Evolutionary conservation across 345 rosid species (phyloP), one percentile per base, ranked within the genome.

Genomic region (Euphorbia lathyris): DNA sequence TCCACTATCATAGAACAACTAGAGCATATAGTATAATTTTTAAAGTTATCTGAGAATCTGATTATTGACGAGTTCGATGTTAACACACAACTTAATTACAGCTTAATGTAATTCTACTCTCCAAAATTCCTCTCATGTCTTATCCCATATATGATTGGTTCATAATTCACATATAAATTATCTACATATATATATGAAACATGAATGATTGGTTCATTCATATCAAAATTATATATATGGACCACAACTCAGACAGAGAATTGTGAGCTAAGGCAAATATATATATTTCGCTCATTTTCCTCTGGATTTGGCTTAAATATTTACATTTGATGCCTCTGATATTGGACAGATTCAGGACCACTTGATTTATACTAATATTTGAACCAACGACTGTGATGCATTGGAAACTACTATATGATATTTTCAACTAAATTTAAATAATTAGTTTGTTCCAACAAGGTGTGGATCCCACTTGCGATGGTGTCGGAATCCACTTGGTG

Each of bases 381-480:
- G 30, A 42, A 12, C 8, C 11, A 26, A 25, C 34, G 30, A 38
- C 71, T 23, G 30, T 19, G 17, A 67, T 16, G 77, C 27, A 27
- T 62, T 61, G 17, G 12, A 45, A 73, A 57, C 29, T 59, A 26
- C 11, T 45, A n/a, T 27, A 29, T 20, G 40, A 58, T 14, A 55
- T 60, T 36, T 34, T 43, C 0, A 50, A 12, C 16, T 14, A 10
- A 14, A 7, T 50, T 50, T 50, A 12, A 45, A 45, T 45, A 45
- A 12, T 63, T 17, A 57, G 23, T 50, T 50, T 14, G 3, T 65
- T 69, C 57, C 64, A 72, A 55, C 42, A 63, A 9, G 20, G 13
- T 23, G 75, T 66, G 84, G 84, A 63, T 40, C 83, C 80, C 80
- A 68, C 63, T 32, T 66, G 63, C 73, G 30, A 53, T n/a, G 61